Evolutionary conservation across 208 protist species (phyloP), one percentile per base, ranked within the genome.

Genomic region (Strigomonas oncopelti): DNA sequence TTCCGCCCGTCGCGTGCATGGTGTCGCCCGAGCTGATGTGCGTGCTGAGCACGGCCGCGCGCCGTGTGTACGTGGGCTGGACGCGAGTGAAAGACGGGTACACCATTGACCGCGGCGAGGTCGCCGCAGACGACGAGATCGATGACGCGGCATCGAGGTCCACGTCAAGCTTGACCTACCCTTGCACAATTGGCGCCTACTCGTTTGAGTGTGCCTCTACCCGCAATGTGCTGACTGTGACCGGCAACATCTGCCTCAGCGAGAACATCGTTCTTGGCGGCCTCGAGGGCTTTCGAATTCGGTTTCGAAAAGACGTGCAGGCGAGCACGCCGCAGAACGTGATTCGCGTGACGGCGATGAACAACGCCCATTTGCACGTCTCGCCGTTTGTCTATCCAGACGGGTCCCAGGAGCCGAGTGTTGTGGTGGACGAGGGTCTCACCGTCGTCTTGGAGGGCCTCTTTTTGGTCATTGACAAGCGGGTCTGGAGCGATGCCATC

Each of bases 401-500:
- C 53, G 64, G 64, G 0, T 28, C 24, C 0, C 27, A 67, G 31
- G 53, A 77, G 55, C 55, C 57, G 16, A 65, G 73, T 32, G 77
- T 83, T 57, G 57, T 71, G 22, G 67, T 83, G 1, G 78, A 83
- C 32, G 55, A 61, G 28, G 78, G 78, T 18, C 25, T 83, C 22
- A 80, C 78, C n/a, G 74, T 83, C 32, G 20, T 58, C 0, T 53
- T 74, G 68, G 69, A 77, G 24, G 71, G 58, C 8, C 55, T 74
- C 5, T 52, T 48, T 5, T 32, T 81, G 56, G 52, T 77, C 29
- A 22, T 77, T 24, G 24, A 24, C 25, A 54, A 65, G 56, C 24
- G 16, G 5, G 7, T 42, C 65, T 60, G 25, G 29, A 22, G 8
- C 31, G 51, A 80, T 48, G 67, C 67, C 58, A 62, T 67, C 1